Evolutionary conservation across 1,284 basidiomycete species (phyloP).

Genomic region (Chalciporus sp.): DNA sequence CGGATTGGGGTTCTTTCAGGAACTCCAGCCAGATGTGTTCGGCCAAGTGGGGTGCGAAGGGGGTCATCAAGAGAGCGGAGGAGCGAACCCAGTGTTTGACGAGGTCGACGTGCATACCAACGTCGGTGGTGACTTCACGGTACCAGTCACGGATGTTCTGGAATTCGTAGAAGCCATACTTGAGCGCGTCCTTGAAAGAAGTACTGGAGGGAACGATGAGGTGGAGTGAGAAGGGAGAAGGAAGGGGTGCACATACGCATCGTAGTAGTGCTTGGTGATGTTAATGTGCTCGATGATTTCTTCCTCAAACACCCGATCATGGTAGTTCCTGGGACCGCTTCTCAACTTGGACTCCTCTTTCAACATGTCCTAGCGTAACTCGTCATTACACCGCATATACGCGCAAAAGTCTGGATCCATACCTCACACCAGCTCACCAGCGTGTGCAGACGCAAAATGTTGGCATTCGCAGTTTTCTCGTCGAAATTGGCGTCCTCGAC

Average conservation of each 20-base stretch:
- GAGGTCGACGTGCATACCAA: constrained; percentile 89
- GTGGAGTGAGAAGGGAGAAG: not conserved
- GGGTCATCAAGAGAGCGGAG: constrained; percentile 80
- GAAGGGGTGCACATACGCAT: constrained; percentile 58
- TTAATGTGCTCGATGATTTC: constrained; percentile 89
- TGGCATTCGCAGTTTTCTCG: constrained; percentile 97
- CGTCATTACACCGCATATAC: constrained; percentile 7
- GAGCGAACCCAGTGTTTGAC: constrained; percentile 81
- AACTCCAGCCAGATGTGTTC: constrained; percentile 89
- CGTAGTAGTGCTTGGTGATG: constrained; percentile 78
- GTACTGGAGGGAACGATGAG: constrained; percentile 54
- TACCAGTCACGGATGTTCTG: constrained; percentile 96
- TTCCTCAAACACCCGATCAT: constrained; percentile 90
- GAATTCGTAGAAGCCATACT: constrained; percentile 96
- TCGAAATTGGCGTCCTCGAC: constrained; percentile 99
- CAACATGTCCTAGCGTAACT: constrained; percentile 69
- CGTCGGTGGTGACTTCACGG: constrained; percentile 86
- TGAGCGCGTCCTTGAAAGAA: constrained; percentile 95
- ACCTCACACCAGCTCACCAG: constrained; percentile 92
- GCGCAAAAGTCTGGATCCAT: constrained; percentile 22
- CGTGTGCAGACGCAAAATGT: constrained; percentile 93
- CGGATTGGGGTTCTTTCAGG: constrained; percentile 73
- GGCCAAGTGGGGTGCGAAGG: constrained; percentile 94
- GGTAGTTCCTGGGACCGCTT: constrained; percentile 67
- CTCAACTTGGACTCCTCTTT: constrained; percentile 72